Evolutionary conservation across 1,139 yeast species (phyloP).

Genomic region (Debaryomyces fabryi): DNA sequence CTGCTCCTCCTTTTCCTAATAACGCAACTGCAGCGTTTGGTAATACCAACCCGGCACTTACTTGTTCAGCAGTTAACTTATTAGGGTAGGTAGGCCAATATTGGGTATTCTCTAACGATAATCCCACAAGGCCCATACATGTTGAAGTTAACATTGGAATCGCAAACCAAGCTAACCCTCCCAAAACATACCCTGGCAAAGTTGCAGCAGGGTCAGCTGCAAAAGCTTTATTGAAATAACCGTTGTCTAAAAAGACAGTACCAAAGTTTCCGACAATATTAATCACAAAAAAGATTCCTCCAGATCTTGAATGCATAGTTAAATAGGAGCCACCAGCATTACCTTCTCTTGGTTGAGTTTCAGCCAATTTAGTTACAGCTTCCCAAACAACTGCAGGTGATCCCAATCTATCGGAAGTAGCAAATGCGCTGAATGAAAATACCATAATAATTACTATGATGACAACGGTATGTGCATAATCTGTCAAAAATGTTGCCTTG

Average conservation of each 20-base stretch:
- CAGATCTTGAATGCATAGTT: conserved; percentile 75
- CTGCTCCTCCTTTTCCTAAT: conserved; percentile 87
- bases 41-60: conserved; percentile 76
- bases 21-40: conserved; percentile 88
- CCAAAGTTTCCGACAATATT: conserved; percentile 88
- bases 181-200: conserved; percentile 85
- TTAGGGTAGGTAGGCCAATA: conserved; percentile 80
- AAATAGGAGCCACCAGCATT: conserved; percentile 77
- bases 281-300: conserved; percentile 83
- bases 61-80: conserved; percentile 64
- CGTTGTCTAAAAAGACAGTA: conserved; percentile 85
- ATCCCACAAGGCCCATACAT: conserved; percentile 80
- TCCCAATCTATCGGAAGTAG: conserved; percentile 64
- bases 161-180: conserved; percentile 93
- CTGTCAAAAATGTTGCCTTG: conserved; percentile 87
- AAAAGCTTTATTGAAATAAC: conserved; percentile 89
- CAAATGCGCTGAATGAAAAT: conserved; percentile 66
- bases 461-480: conserved; percentile 73
- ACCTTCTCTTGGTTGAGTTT: conserved; percentile 64
- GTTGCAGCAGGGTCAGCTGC: conserved; percentile 85
- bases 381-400: conserved; percentile 85
- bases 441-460: conserved; percentile 62
- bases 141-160: conserved; percentile 82
- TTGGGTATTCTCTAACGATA: conserved; percentile 67
- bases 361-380: conserved; percentile 58